Conservation (phyloP, 2,329 filamentous ascomycete genomes). For the Microcera coccophila region DNA sequence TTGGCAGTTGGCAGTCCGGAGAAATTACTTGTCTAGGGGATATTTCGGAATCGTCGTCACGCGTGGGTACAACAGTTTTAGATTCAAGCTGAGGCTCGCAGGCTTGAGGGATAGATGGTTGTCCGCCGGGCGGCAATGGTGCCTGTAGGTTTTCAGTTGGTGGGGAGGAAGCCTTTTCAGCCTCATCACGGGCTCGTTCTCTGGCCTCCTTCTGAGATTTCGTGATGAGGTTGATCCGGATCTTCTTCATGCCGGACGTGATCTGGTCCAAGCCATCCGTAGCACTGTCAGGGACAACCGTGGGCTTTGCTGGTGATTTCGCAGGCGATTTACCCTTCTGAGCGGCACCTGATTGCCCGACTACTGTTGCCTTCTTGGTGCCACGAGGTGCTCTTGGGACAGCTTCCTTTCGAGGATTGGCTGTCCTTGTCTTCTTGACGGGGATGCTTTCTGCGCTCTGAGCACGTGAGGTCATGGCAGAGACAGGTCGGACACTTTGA, state of each 20-base stretch:
- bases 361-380: slow-evolving; percentile 35
- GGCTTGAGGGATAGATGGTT: slow-evolving; percentile 1
- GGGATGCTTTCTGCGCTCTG: slow-evolving; percentile 41
- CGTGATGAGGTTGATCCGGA: slow-evolving; percentile 59
- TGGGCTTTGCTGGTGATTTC: slow-evolving; percentile 11
- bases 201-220: slow-evolving; percentile 55
- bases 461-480: slow-evolving; percentile 39
- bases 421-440: slow-evolving; percentile 57
- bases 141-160: slow-evolving; percentile 1
- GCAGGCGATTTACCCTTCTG: slow-evolving; percentile 14
- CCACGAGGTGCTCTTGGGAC: slow-evolving; percentile 30
- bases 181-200: slow-evolving; percentile 32
- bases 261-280: slow-evolving; percentile 50
- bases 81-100: background rate
- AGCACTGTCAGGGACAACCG: slow-evolving; percentile 6
- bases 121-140: background rate
- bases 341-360: slow-evolving; percentile 12
- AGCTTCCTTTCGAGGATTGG: slow-evolving; percentile 43
- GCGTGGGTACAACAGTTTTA: background rate
- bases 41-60: background rate
- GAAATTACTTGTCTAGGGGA: slow-evolving; percentile 15
- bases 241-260: slow-evolving; percentile 57
- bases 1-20: slow-evolving; percentile 9
- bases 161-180: slow-evolving; percentile 13
- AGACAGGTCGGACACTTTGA: slow-evolving; percentile 34